Conservation (phyloP, 257 asterid species). For the Plantago ovata region DNA sequence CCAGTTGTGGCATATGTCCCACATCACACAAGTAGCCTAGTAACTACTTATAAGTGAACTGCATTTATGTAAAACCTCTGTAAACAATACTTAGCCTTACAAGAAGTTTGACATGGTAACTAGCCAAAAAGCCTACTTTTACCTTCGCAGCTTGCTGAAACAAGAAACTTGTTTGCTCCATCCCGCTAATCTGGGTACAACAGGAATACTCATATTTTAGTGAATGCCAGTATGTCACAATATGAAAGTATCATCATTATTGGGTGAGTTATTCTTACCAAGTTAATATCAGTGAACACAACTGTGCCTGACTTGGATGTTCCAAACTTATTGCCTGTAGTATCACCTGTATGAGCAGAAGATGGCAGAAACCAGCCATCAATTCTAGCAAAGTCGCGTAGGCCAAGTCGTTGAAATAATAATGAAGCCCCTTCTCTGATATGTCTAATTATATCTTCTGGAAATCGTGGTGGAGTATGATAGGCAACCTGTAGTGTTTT, state of each 20-base stretch:
- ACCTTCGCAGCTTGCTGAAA: constrained; percentile 96
- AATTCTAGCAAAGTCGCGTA: constrained; percentile 86
- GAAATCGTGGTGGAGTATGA: constrained; percentile 87
- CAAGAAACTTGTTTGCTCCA: constrained; percentile 93
- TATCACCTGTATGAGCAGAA: constrained; percentile 44
- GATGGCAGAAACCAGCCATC: constrained; percentile 90
- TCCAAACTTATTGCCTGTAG: constrained; percentile 56
- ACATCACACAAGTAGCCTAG: too few species aligned
- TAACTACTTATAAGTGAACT: too few species aligned
- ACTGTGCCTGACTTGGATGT: constrained; percentile 58
- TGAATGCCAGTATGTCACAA: constrained; percentile 17
- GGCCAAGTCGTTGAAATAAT: constrained; percentile 69
- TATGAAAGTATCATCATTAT: constrained; percentile 9
- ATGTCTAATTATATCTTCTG: constrained; percentile 52
- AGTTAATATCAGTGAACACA: constrained; percentile 76
- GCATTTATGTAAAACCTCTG: too few species aligned
- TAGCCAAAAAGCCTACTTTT: constrained; percentile 6
- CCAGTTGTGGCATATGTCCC: too few species aligned
- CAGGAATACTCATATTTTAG: constrained; percentile 12
- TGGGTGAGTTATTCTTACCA: constrained; percentile 47
- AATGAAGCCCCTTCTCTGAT: constrained; percentile 84
- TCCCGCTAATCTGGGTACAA: constrained; percentile 72
- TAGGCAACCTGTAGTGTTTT: constrained; percentile 62
- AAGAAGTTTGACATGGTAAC: neutral
- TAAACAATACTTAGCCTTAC: neutral